Evolutionary conservation across 2,329 filamentous ascomycete species (phyloP).

Genomic region (Ustilaginoidea virens): DNA sequence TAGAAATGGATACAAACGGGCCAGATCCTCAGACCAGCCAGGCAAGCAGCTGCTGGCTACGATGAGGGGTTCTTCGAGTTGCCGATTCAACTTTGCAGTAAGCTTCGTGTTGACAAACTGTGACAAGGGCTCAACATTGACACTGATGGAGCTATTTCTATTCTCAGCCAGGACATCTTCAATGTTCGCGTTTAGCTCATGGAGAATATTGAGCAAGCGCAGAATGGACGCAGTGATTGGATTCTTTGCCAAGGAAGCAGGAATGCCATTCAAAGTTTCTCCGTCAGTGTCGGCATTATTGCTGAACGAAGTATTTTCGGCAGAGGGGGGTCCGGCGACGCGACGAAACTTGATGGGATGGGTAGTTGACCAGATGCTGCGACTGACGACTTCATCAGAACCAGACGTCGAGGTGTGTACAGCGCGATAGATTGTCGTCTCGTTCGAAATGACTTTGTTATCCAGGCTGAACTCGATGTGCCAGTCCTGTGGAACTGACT

Average conservation of each 20-base stretch:
- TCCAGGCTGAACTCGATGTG: conserved; percentile 92
- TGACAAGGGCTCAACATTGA: conserved; percentile 69
- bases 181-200: conserved; percentile 83
- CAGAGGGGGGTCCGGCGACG: conserved; percentile 66
- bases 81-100: conserved; percentile 91
- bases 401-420: conserved; percentile 50
- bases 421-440: conserved; percentile 91
- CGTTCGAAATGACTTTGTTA: conserved; percentile 67
- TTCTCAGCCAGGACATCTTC: conserved; percentile 79
- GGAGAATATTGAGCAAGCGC: conserved; percentile 73
- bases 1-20: conserved; percentile 85
- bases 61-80: conserved; percentile 89
- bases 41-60: conserved; percentile 94
- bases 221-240: conserved; percentile 78
- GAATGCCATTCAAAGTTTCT: conserved; percentile 45
- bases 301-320: conserved; percentile 50
- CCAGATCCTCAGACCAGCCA: conserved; percentile 89
- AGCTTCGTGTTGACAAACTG: conserved; percentile 98
- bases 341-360: conserved; percentile 88
- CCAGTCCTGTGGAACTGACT: conserved; percentile 78
- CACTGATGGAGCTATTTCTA: conserved; percentile 45
- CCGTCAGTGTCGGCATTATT: conserved; percentile 30
- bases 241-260: conserved; percentile 68
- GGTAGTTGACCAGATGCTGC: conserved; percentile 78
- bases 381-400: conserved; percentile 47